Conservation (phyloP, 2,329 filamentous ascomycete genomes). For the Cordyceps farinosa region DNA sequence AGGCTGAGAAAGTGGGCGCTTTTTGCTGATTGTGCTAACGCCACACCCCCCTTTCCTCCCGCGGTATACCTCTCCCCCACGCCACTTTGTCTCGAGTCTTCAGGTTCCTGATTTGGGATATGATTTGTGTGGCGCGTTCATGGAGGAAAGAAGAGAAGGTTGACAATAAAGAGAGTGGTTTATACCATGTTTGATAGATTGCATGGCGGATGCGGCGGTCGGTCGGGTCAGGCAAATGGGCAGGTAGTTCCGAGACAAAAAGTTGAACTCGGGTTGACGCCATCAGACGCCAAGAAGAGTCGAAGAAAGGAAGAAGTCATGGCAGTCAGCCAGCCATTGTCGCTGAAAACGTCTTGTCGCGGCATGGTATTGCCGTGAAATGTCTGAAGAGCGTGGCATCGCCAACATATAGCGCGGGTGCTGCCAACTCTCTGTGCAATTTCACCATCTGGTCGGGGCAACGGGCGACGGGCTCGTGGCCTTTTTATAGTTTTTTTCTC, state of each 20-base stretch:
- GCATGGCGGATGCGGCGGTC: too few species aligned
- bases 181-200: neutral
- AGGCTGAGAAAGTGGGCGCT: constrained; percentile 12
- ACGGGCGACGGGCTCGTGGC: neutral
- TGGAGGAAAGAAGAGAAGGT: neutral
- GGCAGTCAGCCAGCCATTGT: neutral
- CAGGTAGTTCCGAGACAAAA: too few species aligned
- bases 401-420: neutral
- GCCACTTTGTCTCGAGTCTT: neutral
- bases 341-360: constrained; percentile 1
- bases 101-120: neutral
- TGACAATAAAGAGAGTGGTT: neutral
- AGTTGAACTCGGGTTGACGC: neutral
- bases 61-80: neutral
- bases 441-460: too few species aligned
- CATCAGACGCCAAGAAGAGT: neutral
- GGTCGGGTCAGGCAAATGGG: too few species aligned
- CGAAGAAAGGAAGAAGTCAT: neutral
- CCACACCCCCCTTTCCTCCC: neutral
- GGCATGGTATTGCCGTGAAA: neutral
- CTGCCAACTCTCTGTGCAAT: neutral
- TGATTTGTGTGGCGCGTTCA: neutral
- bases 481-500: neutral
- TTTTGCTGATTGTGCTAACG: constrained; percentile 13
- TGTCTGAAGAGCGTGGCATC: constrained; percentile 3